Percentiles rank a stretch among this genome's conserved stretches.
Evolutionary conservation across 192 early-diverging fungal genomes (phyloP).

Genomic region (Entomortierella lignicola): DNA sequence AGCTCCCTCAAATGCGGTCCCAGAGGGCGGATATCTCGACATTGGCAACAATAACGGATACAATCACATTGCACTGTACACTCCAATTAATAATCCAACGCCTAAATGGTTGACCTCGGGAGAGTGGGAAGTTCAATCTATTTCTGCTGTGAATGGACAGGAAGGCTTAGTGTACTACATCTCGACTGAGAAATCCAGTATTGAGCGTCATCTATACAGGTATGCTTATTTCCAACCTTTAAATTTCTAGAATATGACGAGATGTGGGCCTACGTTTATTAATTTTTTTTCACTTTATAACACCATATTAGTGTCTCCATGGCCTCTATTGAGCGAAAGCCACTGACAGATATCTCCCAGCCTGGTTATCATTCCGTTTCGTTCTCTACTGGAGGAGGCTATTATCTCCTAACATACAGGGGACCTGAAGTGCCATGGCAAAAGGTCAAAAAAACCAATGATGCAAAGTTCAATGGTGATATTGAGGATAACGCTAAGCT

Average conservation of each 20-base stretch:
- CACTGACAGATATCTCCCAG: constrained; percentile 55
- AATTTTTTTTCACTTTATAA: constrained; percentile 6
- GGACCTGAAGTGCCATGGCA: constrained; percentile 90
- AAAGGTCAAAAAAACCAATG: constrained; percentile 66
- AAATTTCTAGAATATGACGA: too few relatives aligned
- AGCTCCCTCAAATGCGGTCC: constrained; percentile 27
- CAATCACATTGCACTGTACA: constrained; percentile 76
- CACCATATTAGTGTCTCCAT: constrained; percentile 43
- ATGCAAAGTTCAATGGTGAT: constrained; percentile 64
- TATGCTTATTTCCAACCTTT: constrained; percentile 3
- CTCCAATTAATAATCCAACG: constrained; percentile 56
- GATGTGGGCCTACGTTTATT: too few relatives aligned
- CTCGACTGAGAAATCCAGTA: constrained; percentile 33
- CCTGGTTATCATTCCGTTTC: constrained; percentile 74
- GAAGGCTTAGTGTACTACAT: constrained; percentile 45
- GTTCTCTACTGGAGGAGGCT: constrained; percentile 80
- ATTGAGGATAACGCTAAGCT: constrained; percentile 69
- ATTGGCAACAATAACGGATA: constrained; percentile 73
- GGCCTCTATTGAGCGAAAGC: constrained; percentile 23
- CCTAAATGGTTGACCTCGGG: constrained; percentile 72
- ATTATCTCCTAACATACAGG: constrained; percentile 80
- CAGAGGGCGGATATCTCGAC: constrained; percentile 69
- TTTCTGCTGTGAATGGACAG: constrained; percentile 50
- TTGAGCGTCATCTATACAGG: constrained; percentile 51
- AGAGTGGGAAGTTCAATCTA: constrained; percentile 77